phyloP scores from a whole-genome alignment of 2,329 filamentous ascomycete genomes.

The Fusarium goolgardi region DNA sequence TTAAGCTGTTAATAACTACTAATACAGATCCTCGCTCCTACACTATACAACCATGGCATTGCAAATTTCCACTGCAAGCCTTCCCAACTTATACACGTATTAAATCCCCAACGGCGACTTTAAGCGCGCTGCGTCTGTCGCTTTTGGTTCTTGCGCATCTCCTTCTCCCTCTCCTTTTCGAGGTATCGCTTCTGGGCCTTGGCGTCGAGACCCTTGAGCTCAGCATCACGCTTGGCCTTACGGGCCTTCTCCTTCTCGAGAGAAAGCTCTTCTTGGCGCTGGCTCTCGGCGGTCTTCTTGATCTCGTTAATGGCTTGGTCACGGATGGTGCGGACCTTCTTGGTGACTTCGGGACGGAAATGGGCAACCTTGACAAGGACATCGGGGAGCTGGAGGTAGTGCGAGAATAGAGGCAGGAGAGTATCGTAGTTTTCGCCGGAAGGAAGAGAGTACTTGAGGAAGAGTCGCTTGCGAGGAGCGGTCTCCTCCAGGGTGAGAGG shows the following conservation, averaged over 20 bases:
- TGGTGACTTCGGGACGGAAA: slow-evolving; percentile 90
- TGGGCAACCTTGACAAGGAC: slow-evolving; percentile 79
- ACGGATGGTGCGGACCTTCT: slow-evolving; percentile 83
- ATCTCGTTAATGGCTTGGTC: slow-evolving; percentile 85
- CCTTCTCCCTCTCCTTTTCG: slow-evolving; percentile 83
- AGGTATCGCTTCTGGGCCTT: slow-evolving; percentile 89
- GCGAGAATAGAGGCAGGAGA: slow-evolving; percentile 79
- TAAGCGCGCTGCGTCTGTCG: slow-evolving; percentile 66
- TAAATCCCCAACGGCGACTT: slow-evolving; percentile 5
- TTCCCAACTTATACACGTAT: neutral
- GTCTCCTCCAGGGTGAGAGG: slow-evolving; percentile 88
- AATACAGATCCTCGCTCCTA: slow-evolving; percentile 32
- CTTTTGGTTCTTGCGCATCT: slow-evolving; percentile 67
- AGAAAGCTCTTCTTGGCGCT: slow-evolving; percentile 82
- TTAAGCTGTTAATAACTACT: slow-evolving; percentile 38
- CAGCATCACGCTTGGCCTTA: slow-evolving; percentile 90
- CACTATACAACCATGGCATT: slow-evolving; percentile 28
- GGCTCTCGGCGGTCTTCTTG: slow-evolving; percentile 80
- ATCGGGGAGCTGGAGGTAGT: slow-evolving; percentile 89
- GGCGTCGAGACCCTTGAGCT: slow-evolving; percentile 79
- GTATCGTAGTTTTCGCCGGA: slow-evolving; percentile 70
- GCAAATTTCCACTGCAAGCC: slow-evolving; percentile 5
- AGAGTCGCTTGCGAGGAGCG: slow-evolving; percentile 84
- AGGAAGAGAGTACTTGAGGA: slow-evolving; percentile 79
- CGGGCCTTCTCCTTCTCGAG: slow-evolving; percentile 78